Evolutionary conservation across 805 yeast species (phyloP).

Genomic region (Metschnikowia anglica): DNA sequence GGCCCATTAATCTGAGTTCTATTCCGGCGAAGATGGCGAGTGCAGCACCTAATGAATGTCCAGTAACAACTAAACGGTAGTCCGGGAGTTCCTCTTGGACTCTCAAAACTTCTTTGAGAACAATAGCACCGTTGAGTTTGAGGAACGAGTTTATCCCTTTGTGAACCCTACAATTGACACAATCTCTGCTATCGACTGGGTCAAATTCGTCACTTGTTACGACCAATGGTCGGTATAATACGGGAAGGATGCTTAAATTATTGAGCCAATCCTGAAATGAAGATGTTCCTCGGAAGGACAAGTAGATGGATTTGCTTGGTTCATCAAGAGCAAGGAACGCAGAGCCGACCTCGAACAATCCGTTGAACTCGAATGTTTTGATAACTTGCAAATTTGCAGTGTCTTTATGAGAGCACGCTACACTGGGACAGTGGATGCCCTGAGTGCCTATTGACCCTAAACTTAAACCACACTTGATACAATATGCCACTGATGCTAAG

Average conservation of each 20-base stretch:
- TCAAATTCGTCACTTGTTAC: constrained; percentile 14
- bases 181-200: constrained; percentile 23
- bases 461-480: constrained; percentile 32
- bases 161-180: constrained; percentile 60
- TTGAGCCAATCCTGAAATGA: constrained; percentile 60
- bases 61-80: constrained; percentile 54
- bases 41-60: constrained; percentile 81
- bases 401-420: constrained; percentile 24
- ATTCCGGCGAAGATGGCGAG: constrained; percentile 61
- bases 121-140: constrained; percentile 35
- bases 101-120: constrained; percentile 36
- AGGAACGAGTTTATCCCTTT: constrained; percentile 58
- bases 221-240: constrained; percentile 47
- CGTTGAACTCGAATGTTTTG: constrained; percentile 40
- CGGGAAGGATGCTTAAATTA: constrained; percentile 52
- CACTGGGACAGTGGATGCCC: constrained; percentile 25
- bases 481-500: constrained; percentile 38
- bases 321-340: constrained; percentile 57
- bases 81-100: constrained; percentile 41
- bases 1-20: constrained; percentile 56
- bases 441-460: constrained; percentile 26
- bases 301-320: constrained; percentile 39
- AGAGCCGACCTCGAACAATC: constrained; percentile 48
- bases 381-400: constrained; percentile 35
- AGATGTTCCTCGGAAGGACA: constrained; percentile 65